Conservation (phyloP, 164 flowering plant species). For the Houttuynia cordata region DNA sequence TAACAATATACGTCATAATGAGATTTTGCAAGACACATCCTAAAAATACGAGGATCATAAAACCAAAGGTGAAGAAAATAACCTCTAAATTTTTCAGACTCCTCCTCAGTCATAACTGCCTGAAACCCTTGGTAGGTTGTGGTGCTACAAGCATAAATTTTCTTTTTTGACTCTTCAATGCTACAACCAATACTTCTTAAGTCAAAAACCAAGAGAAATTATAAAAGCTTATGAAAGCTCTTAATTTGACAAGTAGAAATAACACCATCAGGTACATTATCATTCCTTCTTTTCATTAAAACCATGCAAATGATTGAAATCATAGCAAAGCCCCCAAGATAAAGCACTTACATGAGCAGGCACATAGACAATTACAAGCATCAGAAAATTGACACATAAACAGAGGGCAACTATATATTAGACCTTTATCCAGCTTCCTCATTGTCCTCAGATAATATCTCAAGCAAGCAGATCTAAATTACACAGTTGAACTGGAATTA, state of each 20-base stretch:
- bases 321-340: too few species aligned
- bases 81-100: constrained; percentile 74
- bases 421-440: not conserved
- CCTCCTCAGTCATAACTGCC: constrained; percentile 65
- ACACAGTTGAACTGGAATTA: too few species aligned
- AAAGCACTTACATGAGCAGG: too few species aligned
- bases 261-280: too few species aligned
- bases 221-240: too few species aligned
- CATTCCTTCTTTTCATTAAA: too few species aligned
- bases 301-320: too few species aligned
- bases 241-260: too few species aligned
- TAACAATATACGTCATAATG: not conserved
- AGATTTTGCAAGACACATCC: not conserved
- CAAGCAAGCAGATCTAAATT: too few species aligned
- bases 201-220: not conserved
- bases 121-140: constrained; percentile 91
- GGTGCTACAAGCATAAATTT: constrained; percentile 91
- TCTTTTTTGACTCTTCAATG: constrained; percentile 82
- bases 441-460: too few species aligned
- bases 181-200: constrained; percentile 18
- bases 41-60: not conserved
- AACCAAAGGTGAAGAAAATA: not conserved
- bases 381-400: too few species aligned
- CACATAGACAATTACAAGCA: too few species aligned
- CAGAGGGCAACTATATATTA: not conserved